phyloP scores from a whole-genome alignment of 1,284 basidiomycete species.

The Ceratobasidium sp. region DNA sequence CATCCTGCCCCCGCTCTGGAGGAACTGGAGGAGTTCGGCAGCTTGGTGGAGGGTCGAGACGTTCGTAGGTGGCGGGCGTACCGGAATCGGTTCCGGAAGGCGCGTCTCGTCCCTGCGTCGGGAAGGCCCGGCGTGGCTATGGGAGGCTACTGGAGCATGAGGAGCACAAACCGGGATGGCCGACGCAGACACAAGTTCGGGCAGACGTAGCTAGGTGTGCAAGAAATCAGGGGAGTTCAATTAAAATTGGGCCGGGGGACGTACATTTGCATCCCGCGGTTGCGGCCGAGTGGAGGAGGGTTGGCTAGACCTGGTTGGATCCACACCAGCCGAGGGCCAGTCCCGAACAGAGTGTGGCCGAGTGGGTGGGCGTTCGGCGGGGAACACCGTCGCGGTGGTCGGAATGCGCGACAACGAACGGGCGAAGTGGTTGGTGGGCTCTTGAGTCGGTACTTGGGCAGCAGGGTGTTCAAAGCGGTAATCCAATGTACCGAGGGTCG shows the following conservation, averaged over 20 bases:
- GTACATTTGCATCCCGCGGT: not conserved
- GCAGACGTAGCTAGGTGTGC: too few species aligned
- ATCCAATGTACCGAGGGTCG: not conserved
- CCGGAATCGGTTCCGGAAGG: too few species aligned
- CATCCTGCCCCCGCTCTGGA: not conserved
- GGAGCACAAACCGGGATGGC: too few species aligned
- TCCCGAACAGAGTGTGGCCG: not conserved
- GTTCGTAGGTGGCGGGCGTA: too few species aligned
- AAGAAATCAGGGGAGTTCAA: too few species aligned
- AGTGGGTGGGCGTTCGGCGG: not conserved
- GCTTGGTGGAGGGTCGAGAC: too few species aligned
- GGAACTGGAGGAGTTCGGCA: not conserved
- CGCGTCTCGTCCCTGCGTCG: too few species aligned
- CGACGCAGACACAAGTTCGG: too few species aligned
- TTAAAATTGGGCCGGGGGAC: not conserved
- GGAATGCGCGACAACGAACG: not conserved
- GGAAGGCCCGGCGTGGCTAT: too few species aligned
- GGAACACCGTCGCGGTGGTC: not conserved
- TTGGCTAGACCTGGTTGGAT: not conserved
- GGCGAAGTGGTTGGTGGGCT: not conserved
- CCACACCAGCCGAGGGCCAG: not conserved
- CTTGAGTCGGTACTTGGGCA: not conserved
- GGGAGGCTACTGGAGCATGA: too few species aligned
- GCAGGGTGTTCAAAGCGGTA: not conserved
- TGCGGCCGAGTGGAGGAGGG: not conserved